phyloP scores from a whole-genome alignment of 768 basidiomycete genomes.

The Coprinopsis strossmayeri region DNA sequence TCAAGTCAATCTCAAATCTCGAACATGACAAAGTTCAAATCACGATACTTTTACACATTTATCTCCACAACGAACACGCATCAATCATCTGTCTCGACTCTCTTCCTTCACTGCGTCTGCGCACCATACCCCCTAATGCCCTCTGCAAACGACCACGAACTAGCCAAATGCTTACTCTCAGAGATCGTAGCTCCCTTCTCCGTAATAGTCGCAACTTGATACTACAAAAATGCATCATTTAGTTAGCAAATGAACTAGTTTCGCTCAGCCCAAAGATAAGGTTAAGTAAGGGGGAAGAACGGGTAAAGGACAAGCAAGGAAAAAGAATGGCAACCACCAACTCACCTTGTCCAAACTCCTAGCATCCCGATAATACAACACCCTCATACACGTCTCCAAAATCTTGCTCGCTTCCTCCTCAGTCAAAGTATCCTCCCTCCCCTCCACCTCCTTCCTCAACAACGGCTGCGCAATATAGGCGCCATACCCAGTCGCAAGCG shows the following conservation, averaged over 20 bases:
- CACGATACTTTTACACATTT: too few species aligned
- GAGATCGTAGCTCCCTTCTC: conserved; percentile 71
- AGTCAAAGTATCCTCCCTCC: conserved; percentile 62
- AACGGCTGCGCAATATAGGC: conserved; percentile 90
- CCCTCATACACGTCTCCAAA: conserved; percentile 81
- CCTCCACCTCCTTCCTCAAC: conserved; percentile 87
- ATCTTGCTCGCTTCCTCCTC: conserved; percentile 76
- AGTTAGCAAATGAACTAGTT: not conserved
- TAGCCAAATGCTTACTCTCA: conserved; percentile 68
- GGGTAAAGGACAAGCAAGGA: not conserved
- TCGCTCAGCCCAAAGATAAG: too few species aligned
- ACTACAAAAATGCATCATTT: conserved; percentile 49
- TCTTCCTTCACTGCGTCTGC: conserved; percentile 64
- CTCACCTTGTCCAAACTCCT: conserved; percentile 90
- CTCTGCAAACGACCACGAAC: conserved; percentile 91
- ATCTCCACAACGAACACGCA: too few species aligned
- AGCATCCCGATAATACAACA: conserved; percentile 95
- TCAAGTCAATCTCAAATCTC: too few species aligned
- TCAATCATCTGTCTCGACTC: too few species aligned
- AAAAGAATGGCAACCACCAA: not conserved
- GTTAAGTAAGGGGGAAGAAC: too few species aligned
- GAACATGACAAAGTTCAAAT: too few species aligned
- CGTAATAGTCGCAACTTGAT: conserved; percentile 90
- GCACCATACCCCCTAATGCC: conserved; percentile 86
- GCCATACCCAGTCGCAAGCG: conserved; percentile 94